Conservation (phyloP, 345 rosid species). For the Diplotaxis tenuifolia region DNA sequence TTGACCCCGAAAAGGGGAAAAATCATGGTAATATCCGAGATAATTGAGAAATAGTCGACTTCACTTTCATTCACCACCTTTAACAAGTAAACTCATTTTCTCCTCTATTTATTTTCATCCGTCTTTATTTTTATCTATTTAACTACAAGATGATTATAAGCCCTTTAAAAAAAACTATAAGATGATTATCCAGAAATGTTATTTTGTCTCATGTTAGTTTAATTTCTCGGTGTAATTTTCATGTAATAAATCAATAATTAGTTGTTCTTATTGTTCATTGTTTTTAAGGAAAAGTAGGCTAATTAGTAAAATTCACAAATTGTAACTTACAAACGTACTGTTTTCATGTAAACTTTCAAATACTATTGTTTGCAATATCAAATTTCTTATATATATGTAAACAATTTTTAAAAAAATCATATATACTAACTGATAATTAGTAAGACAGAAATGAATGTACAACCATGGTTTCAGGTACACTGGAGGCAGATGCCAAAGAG, state of each 20-base stretch:
- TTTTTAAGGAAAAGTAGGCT: no score
- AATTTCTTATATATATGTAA: neutral
- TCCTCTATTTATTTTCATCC: neutral
- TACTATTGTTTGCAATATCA: neutral
- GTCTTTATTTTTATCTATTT: neutral
- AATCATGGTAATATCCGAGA: slow-evolving; percentile 18
- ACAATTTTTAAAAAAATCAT: neutral
- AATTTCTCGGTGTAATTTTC: neutral
- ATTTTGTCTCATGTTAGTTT: neutral
- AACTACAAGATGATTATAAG: no score
- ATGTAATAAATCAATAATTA: neutral
- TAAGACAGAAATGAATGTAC: neutral
- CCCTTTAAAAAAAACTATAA: no score
- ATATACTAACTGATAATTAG: neutral
- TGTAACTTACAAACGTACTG: neutral
- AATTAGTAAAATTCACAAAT: neutral
- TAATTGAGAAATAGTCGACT: neutral
- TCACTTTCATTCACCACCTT: neutral
- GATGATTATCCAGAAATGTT: neutral
- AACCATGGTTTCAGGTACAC: neutral
- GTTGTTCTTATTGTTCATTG: no score
- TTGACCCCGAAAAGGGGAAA: neutral
- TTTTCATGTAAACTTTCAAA: neutral
- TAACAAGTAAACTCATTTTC: neutral
- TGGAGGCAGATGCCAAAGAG: neutral